These are phyloP conservation scores for Tuber magnatum DNA, from an alignment of 495 filamentous ascomycete species.

Conservation along the genomic window DNA sequence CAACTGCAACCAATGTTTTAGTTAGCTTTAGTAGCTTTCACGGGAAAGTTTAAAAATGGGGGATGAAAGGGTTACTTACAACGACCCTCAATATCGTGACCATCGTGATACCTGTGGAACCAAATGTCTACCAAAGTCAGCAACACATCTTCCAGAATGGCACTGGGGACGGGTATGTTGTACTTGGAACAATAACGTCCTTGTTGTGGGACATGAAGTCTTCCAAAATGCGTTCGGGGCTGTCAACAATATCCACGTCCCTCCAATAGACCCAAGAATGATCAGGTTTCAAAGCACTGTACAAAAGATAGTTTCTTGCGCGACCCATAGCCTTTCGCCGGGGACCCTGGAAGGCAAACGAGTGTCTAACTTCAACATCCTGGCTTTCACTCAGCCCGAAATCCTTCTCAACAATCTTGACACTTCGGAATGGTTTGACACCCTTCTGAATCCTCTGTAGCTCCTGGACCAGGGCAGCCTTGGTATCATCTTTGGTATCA, in stretches of 20 bases:
- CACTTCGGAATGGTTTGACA: constrained; percentile 66
- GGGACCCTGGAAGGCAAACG: constrained; percentile 79
- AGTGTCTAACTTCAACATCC: constrained; percentile 72
- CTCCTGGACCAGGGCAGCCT: constrained; percentile 70
- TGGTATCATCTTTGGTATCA: constrained; percentile 82
- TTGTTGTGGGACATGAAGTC: constrained; percentile 90
- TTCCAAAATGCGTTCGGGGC: constrained; percentile 77
- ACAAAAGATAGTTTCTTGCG: constrained; percentile 86
- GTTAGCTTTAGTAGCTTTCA: background rate
- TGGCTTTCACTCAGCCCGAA: constrained; percentile 66
- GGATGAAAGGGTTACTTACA: constrained; percentile 53
- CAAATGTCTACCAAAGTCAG: constrained; percentile 68
- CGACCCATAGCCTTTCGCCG: constrained; percentile 82
- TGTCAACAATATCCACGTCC: constrained; percentile 92
- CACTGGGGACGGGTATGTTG: constrained; percentile 37
- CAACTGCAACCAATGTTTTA: constrained; percentile 51
- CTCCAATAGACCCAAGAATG: constrained; percentile 99
- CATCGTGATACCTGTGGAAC: constrained; percentile 89
- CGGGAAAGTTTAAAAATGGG: background rate
- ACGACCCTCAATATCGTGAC: constrained; percentile 82
- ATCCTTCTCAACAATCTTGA: constrained; percentile 77
- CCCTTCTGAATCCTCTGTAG: constrained; percentile 80
- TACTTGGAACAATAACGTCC: constrained; percentile 94
- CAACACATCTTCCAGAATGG: constrained; percentile 3
- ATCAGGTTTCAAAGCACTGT: constrained; percentile 75